Conservation (phyloP, 2,329 filamentous ascomycete species). For the Diplodia mutila region DNA sequence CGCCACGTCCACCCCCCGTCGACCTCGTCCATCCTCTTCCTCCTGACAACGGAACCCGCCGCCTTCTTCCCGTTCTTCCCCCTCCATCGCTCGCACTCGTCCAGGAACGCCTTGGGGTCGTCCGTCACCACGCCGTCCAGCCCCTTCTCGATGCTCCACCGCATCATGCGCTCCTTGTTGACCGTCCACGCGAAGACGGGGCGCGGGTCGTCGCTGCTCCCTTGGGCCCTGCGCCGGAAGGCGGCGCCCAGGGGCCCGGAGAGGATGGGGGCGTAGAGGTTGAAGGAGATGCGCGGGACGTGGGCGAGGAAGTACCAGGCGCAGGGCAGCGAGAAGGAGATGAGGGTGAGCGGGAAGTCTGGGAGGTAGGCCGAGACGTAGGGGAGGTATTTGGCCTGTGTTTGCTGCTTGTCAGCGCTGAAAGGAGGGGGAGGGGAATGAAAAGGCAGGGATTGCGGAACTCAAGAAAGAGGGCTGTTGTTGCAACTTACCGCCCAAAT, state of each 20-base stretch:
- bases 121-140: slow-evolving; percentile 88
- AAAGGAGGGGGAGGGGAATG: too few relatives aligned
- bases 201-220: slow-evolving; percentile 48
- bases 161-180: slow-evolving; percentile 78
- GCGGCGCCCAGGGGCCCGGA: slow-evolving; percentile 67
- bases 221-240: slow-evolving; percentile 67
- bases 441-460: too few relatives aligned
- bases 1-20: background rate
- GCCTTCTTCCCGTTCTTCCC: background rate
- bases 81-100: slow-evolving; percentile 54
- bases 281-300: slow-evolving; percentile 73
- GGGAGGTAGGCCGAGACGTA: slow-evolving; percentile 66
- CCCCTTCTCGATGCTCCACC: slow-evolving; percentile 69
- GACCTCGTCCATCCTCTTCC: background rate
- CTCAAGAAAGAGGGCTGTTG: background rate
- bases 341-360: slow-evolving; percentile 66
- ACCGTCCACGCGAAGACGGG: slow-evolving; percentile 84
- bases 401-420: too few relatives aligned
- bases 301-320: slow-evolving; percentile 70
- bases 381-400: slow-evolving; percentile 66
- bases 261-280: slow-evolving; percentile 71
- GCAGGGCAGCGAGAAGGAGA: slow-evolving; percentile 68
- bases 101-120: slow-evolving; percentile 70
- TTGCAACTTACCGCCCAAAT: slow-evolving; percentile 71
- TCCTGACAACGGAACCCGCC: too few relatives aligned